Evolutionary conservation across 2,329 filamentous ascomycete genomes (phyloP), one percentile per base, ranked within the genome.

Genomic region (Epichloe scottii): DNA sequence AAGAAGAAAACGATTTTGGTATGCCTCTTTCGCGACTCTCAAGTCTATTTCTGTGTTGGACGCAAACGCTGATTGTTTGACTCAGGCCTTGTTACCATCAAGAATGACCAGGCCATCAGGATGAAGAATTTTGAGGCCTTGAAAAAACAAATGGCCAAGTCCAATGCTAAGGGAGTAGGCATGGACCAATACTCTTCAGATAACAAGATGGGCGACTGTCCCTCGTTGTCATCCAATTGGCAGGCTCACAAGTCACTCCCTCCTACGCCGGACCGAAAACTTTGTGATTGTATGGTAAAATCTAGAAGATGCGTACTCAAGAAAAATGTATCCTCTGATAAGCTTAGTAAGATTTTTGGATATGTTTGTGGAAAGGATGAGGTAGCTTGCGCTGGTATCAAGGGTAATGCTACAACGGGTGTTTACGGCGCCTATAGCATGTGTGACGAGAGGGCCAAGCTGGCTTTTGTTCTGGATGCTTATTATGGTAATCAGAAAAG

Each of bases 1-100:
- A 95, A 74, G 90, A 95, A 68, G 71, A 63, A 48, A 97, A 97
- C 74, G 74, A 96, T 66, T 98, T 88, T 63, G 93, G 86, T 78
- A 70, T 59, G 74, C 61, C 21, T 21, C 21, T 21, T 21, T 21
- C 21, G 21, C 21, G 21, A 21, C 21, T 1, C 21, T 21, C 21
- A 3, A 21, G 21, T 21, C 21, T 21, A 3, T 21, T 21, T 21
- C 21, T 21, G 21, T 21, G 3, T 14, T 19, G 0, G 19, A 3
- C 21, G 4, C 21, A 21, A 21, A 21, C 21, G 21, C 21, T 21
- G 21, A 21, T 21, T 21, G 21, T 21, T 21, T 21, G 21, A 21
- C 21, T 62, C 67, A 77, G 78, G 85, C 69, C 78, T 95, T 43
- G 84, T 90, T 54, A 68, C 76, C 53, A 66, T 88, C 54, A 56